Base-by-base conservation (phyloP, 139 green algal genomes). In the Chlamydomonas sp. region DNA sequence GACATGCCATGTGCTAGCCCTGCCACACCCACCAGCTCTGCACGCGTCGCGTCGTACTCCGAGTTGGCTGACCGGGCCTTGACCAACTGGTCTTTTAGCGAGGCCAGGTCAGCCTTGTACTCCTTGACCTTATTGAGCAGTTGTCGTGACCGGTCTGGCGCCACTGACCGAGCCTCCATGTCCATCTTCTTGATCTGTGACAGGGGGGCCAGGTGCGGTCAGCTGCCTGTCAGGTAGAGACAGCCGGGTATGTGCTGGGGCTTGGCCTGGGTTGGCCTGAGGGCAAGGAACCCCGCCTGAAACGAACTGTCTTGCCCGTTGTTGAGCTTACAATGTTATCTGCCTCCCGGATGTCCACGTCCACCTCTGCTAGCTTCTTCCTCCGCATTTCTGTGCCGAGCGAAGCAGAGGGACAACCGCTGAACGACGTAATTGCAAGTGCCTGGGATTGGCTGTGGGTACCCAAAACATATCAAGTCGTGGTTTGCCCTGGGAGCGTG, bases 141-240 rank as follows among this genome's bases (percentile, higher is more conserved):
- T 15, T 89, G 63, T 3, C 91, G 89, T 8, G 93, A 95, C 62
- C 94, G 86, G 18, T 96, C 93, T 5, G 93, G 86, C 2, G 96
- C 89, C 73, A 98, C 90, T 90, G 93, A 98, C 60, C 97, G 92
- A 1, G 97, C 97, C 89, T 99, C 97, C 93, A 99, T 97, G 82
- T 99, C 97, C 96, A 99, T 97, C 18, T 96, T 92, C 88, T 98
- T 96, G n/a, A 99, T 93, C 96, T 98, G 93, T 58, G 49, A 17
- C 4, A 67, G 31, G 78, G 20, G 15, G 77, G 72, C 20, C 20
- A 59, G 17, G 2, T 9, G 79, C 4, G 7, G 20, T 31, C 1
- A 61, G 78, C 17, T 68, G 61, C 31, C 10, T 68, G 15, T 84
- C 57, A 84, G 61, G 12, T 15, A 18, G 61, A 71, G 80, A 85